These are phyloP conservation scores for Lecanicillium sp. DNA, from an alignment of 2,329 filamentous ascomycete species.

Conservation along the genomic window DNA sequence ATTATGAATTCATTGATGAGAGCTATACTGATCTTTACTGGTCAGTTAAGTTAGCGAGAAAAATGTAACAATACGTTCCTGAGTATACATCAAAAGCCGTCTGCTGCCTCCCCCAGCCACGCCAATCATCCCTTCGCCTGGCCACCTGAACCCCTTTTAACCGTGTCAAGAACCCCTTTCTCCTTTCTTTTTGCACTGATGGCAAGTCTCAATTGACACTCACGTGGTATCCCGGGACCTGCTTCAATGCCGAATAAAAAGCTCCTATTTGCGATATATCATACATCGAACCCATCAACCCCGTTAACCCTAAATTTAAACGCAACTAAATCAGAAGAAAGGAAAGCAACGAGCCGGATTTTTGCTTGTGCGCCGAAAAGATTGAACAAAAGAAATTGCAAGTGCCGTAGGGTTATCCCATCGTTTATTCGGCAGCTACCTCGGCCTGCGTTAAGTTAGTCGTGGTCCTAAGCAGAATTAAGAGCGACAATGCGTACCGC, in stretches of 20 bases:
- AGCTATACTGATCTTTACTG: background rate
- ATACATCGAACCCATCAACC: conserved; percentile 12
- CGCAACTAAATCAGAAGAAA: conserved; percentile 2
- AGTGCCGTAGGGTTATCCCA: background rate
- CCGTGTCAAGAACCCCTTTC: background rate
- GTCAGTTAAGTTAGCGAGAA: too few species aligned
- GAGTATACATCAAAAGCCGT: background rate
- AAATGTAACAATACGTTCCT: background rate
- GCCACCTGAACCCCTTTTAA: background rate
- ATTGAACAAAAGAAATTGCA: conserved; percentile 7
- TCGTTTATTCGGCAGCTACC: conserved; percentile 11
- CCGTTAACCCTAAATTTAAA: conserved; percentile 1
- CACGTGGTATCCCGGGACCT: background rate
- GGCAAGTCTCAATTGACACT: background rate
- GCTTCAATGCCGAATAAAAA: conserved; percentile 5
- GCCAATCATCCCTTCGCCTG: background rate
- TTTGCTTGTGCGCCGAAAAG: conserved; percentile 7
- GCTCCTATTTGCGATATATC: conserved; percentile 13
- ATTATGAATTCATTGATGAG: background rate
- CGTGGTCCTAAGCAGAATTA: conserved; percentile 23
- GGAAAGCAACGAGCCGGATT: conserved; percentile 6
- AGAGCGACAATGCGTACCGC: conserved; percentile 19
- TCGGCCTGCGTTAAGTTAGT: conserved; percentile 18
- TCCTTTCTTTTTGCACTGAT: background rate
- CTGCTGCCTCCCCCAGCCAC: background rate